Evolutionary conservation across 768 basidiomycete genomes (phyloP), one percentile per base, ranked within the genome.

Genomic region (Russula abietina): DNA sequence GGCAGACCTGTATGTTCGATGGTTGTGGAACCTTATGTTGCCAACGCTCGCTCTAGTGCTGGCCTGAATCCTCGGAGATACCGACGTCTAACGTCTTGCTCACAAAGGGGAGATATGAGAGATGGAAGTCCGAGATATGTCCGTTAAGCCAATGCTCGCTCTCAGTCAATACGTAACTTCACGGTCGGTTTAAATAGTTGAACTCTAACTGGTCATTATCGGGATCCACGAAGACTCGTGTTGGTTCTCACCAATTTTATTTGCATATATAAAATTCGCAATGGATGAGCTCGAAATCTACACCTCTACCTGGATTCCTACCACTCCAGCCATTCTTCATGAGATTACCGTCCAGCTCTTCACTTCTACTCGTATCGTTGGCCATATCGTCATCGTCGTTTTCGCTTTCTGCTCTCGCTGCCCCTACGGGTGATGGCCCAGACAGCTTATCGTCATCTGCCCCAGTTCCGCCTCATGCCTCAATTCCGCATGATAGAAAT

Each of bases 71-170:
- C 65, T 69, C 70, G 71, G 61, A 74, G 72, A 61, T 72, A 73
- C 56, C 77, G 77, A 59, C 71, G 75, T 54, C 75, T 74, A 77
- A 59, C 71, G 75, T 54, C 75, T 74, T 39, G 73, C 76, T 38
- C 78, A 75, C 36, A 80, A 81, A 51, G 75, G 78, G 50, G 79
- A 83, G 63, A 72, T 82, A 16, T 87, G 83, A 81, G 87, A 89
- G 73, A 83, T 89, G 28, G 81, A 78, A 53, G 69, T 68, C 64
- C 71, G 76, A 69, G 75, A 73, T 11, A 71, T 75, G 61, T 56
- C 67, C 30, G 38, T 36, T 36, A 11, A 36, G 24, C 14, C 19
- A 11, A 41, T 59, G 22, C 46, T 55, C n/a, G 43, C 43, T n/a
- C 28, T 46, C 60, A 36, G 66, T 30, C 22, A 14, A 64, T 55